phyloP scores from a whole-genome alignment of 192 early-diverging fungal genomes.

The Oehlia diaphana region DNA sequence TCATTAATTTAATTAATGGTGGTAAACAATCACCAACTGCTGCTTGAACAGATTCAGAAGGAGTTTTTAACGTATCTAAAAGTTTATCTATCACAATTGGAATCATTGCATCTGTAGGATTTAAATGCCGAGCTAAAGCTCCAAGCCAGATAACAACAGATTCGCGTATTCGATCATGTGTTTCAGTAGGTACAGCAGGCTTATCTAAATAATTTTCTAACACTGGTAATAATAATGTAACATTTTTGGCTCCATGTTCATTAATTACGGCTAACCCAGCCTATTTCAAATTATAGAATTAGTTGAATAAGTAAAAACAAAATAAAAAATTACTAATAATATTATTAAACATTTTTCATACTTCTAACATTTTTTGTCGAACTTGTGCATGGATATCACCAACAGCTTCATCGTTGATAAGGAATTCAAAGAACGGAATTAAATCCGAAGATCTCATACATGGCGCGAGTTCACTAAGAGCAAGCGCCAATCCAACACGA shows the following conservation, averaged over 20 bases:
- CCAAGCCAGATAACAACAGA: slow-evolving; percentile 91
- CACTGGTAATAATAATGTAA: slow-evolving; percentile 66
- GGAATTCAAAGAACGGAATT: slow-evolving; percentile 62
- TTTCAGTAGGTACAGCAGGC: slow-evolving; percentile 68
- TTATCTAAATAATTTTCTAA: slow-evolving; percentile 78
- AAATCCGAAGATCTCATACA: slow-evolving; percentile 53
- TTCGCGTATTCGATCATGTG: slow-evolving; percentile 87
- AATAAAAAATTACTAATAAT: not conserved
- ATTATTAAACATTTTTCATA: not conserved
- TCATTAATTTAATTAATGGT: slow-evolving; percentile 78
- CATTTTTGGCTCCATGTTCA: slow-evolving; percentile 65
- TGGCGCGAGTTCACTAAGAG: slow-evolving; percentile 68
- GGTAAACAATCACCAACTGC: slow-evolving; percentile 94
- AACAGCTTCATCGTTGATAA: slow-evolving; percentile 81
- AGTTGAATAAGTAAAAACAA: not conserved
- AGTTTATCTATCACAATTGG: slow-evolving; percentile 82
- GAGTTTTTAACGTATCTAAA: slow-evolving; percentile 87
- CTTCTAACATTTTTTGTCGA: slow-evolving; percentile 76
- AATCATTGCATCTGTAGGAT: slow-evolving; percentile 69
- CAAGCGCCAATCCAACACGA: slow-evolving; percentile 82
- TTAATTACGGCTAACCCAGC: slow-evolving; percentile 81
- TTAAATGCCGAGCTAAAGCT: slow-evolving; percentile 85
- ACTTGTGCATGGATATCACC: slow-evolving; percentile 83
- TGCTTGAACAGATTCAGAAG: slow-evolving; percentile 91
- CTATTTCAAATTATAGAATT: not conserved